Conservation (phyloP, 331 rosid genomes). For the Spiraea crenata region DNA sequence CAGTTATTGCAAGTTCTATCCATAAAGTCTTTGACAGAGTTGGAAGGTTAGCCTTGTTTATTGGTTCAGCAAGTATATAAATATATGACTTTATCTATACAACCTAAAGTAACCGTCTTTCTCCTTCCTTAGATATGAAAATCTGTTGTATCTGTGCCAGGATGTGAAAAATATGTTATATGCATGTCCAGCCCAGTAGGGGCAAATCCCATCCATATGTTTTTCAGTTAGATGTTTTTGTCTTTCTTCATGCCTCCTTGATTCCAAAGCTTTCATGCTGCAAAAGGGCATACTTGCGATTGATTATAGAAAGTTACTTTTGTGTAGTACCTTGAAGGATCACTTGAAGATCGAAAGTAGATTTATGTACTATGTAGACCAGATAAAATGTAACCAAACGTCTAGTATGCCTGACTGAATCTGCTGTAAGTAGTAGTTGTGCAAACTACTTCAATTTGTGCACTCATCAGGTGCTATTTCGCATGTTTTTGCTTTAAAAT, state of each 20-base stretch:
- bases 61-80: neutral
- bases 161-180: neutral
- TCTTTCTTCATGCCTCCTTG: neutral
- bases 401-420: neutral
- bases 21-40: conserved; percentile 73
- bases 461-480: too few relatives aligned
- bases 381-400: neutral
- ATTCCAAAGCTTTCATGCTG: neutral
- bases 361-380: neutral
- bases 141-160: neutral
- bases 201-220: neutral
- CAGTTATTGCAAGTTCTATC: conserved; percentile 87
- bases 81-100: neutral
- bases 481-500: too few relatives aligned
- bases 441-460: neutral
- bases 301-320: neutral
- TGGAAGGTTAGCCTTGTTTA: conserved; percentile 65
- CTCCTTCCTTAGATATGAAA: neutral
- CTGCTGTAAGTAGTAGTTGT: neutral
- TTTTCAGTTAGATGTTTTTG: neutral
- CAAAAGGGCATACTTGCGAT: neutral
- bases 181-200: neutral
- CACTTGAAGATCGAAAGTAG: neutral
- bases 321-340: neutral
- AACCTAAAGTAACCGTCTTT: neutral